phyloP scores from a whole-genome alignment of 164 flowering plant species.

The Stephania cephalantha region DNA sequence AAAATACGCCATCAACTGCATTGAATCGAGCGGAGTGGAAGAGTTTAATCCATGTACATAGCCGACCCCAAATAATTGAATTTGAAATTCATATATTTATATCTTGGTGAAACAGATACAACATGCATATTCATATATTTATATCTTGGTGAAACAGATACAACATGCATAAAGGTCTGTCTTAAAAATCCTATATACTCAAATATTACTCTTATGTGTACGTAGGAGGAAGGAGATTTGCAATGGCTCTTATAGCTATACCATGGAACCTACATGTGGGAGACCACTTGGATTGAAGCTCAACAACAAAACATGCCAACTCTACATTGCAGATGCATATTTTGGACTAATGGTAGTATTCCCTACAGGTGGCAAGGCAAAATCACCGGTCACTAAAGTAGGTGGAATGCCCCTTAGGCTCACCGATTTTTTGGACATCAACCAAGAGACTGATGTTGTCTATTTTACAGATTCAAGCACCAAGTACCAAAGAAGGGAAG shows the following conservation, averaged over 20 bases:
- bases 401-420: conserved; percentile 27
- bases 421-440: conserved; percentile 33
- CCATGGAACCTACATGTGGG: conserved; percentile 26
- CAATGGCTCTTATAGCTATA: conserved; percentile 20
- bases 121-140: no score
- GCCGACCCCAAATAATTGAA: no score
- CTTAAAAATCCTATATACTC: neutral
- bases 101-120: neutral
- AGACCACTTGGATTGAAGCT: conserved; percentile 36
- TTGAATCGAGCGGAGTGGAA: no score
- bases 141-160: neutral
- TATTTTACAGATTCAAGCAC: conserved; percentile 41
- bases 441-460: conserved; percentile 22
- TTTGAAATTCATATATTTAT: no score
- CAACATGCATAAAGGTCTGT: neutral
- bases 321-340: conserved; percentile 42
- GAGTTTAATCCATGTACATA: no score
- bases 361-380: conserved; percentile 28
- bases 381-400: conserved; percentile 15
- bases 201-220: neutral
- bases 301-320: conserved; percentile 26
- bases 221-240: conserved; percentile 11
- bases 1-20: no score
- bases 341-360: conserved; percentile 29
- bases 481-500: conserved; percentile 33